Conservation (phyloP, 2,329 filamentous ascomycete genomes). For the Drechslerella dactyloides region DNA sequence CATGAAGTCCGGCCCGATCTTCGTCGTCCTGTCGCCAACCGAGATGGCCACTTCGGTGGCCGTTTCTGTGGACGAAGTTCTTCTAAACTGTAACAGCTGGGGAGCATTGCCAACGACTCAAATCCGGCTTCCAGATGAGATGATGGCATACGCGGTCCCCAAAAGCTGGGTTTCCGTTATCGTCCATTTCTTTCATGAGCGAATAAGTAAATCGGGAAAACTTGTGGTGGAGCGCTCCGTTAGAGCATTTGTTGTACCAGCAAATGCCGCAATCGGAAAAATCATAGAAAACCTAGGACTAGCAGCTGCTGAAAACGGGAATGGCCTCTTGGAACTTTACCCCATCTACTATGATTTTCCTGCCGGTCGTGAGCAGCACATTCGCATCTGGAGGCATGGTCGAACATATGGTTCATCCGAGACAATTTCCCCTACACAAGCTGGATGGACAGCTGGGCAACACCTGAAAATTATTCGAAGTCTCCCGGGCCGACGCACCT, state of each 20-base stretch:
- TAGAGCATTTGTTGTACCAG: constrained; percentile 5
- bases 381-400: neutral
- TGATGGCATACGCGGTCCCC: neutral
- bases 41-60: neutral
- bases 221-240: neutral
- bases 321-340: constrained; percentile 4
- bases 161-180: constrained; percentile 1
- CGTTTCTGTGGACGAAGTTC: neutral
- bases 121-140: neutral
- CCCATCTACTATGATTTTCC: neutral
- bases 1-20: neutral
- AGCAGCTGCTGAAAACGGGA: neutral
- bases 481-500: neutral
- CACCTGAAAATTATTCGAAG: constrained; percentile 1
- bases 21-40: neutral
- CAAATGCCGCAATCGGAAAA: neutral
- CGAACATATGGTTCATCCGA: constrained; percentile 6
- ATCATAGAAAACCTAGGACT: neutral
- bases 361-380: no score
- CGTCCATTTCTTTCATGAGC: constrained; percentile 12
- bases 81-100: neutral
- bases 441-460: constrained; percentile 3
- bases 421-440: neutral
- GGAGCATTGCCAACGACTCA: neutral
- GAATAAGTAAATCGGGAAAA: neutral